Evolutionary conservation across 129 eudicot genomes (phyloP), one percentile per base, ranked within the genome.

Genomic region (Glebionis coronaria): DNA sequence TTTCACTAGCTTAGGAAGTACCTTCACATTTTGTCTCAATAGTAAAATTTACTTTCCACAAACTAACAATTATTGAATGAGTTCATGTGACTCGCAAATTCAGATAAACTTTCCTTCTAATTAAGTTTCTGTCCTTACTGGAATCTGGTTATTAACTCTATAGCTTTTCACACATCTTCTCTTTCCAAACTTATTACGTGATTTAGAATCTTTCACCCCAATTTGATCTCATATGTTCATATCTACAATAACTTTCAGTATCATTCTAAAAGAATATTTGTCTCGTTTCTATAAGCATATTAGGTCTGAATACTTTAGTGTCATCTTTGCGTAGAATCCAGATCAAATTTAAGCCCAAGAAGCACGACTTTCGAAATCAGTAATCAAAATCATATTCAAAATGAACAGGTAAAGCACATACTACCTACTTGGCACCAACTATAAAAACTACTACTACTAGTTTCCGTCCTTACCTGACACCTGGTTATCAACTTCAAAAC

Each of bases 21-120:
- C 53, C 74, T 75, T 60, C 80, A 75, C 79, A 66, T 73, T 20
- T 44, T 73, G 49, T 55, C 35, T 46, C 14, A n/a, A 47, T 64
- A n/a, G 11, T 16, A 31, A 27, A 44, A 0, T 73, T 15, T 15
- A 55, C 31, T 47, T 74, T 74, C 29, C 69, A 67, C 38, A 50
- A 59, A 38, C 45, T 67, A 47, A 23, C 63, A 74, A 56, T 40
- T 50, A 50, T 68, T 52, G 3, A 68, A 68, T 61, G 58, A 60
- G 25, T 68, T 16, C 63, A 25, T 50, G 57, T 68, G 56, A 51
- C 38, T 60, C 8, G 40, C 3, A 51, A 40, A 10, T 68, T 68
- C 50, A 68, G 52, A 51, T 40, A 20, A 11, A n/a, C 51, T 9
- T 75, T 9, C 46, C 61, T 75, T 28, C 69, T 5, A 4, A 9